phyloP scores from a whole-genome alignment of 768 basidiomycete species.

The Stropharia rugosoannulata region DNA sequence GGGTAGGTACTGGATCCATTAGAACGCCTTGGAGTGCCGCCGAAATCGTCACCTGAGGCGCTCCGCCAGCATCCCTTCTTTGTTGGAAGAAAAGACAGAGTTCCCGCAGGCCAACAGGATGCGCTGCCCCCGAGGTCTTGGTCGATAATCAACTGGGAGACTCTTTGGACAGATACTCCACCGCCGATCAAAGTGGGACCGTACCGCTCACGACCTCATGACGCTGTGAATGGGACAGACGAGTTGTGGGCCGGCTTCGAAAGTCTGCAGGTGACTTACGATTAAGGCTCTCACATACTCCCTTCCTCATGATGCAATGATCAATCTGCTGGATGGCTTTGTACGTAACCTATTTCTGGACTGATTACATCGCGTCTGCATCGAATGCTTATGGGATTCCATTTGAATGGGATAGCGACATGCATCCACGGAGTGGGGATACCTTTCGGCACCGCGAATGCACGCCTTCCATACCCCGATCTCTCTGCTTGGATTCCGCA shows the following conservation, averaged over 20 bases:
- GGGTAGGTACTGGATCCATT: conserved; percentile 55
- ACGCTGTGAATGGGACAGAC: conserved; percentile 6
- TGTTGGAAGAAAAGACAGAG: conserved; percentile 14
- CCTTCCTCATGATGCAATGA: background rate
- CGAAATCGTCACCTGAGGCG: conserved; percentile 35
- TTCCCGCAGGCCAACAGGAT: conserved; percentile 2
- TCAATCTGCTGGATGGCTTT: conserved; percentile 1
- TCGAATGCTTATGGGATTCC: background rate
- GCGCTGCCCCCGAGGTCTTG: conserved; percentile 8
- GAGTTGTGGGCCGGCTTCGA: conserved; percentile 24
- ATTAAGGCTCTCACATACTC: conserved; percentile 4
- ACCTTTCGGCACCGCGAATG: conserved; percentile 16
- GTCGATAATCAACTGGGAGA: conserved; percentile 53
- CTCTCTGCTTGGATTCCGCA: conserved; percentile 2
- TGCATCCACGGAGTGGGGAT: conserved; percentile 6
- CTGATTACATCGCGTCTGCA: background rate
- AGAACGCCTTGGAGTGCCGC: conserved; percentile 59
- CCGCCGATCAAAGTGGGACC: conserved; percentile 59
- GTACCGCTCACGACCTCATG: conserved; percentile 24
- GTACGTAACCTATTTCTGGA: background rate
- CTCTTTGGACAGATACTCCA: conserved; percentile 62
- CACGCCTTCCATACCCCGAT: conserved; percentile 2
- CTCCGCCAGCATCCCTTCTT: conserved; percentile 68
- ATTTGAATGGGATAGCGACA: conserved; percentile 5
- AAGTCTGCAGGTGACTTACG: conserved; percentile 14